Evolutionary conservation across 345 rosid genomes (phyloP).

Genomic region (Ceriops decandra): DNA sequence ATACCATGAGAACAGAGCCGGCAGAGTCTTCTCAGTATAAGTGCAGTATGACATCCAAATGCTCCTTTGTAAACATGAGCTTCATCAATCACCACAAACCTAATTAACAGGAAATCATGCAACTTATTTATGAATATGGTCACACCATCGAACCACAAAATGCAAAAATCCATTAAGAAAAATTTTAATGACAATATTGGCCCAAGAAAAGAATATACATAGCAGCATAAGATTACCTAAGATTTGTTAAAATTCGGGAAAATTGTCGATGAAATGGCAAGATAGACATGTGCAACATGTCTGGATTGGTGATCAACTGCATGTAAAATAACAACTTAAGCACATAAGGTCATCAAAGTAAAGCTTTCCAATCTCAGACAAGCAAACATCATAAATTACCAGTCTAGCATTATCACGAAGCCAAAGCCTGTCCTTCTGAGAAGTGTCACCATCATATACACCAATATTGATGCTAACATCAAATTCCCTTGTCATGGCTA

Average conservation of each 20-base stretch:
- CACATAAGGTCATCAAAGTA: conserved; percentile 13
- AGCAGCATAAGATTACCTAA: conserved; percentile 47
- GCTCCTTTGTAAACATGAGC: conserved; percentile 96
- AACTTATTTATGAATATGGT: neutral
- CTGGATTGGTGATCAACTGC: conserved; percentile 98
- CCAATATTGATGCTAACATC: conserved; percentile 55
- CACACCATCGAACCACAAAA: neutral
- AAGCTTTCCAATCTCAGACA: conserved; percentile 17
- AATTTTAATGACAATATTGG: neutral
- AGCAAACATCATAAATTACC: conserved; percentile 43
- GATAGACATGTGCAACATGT: conserved; percentile 86
- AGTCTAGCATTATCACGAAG: conserved; percentile 70
- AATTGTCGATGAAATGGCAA: conserved; percentile 77
- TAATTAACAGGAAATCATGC: conserved; percentile 16
- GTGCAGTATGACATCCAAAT: conserved; percentile 95
- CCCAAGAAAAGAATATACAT: neutral
- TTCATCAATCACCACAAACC: conserved; percentile 91
- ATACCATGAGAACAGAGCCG: conserved; percentile 87
- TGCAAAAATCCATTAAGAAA: neutral
- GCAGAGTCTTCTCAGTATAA: conserved; percentile 84
- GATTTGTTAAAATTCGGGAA: conserved; percentile 67
- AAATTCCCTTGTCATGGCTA: conserved; percentile 43
- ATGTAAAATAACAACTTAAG: conserved; percentile 22
- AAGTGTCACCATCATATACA: conserved; percentile 93
- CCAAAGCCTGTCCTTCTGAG: conserved; percentile 57